A percentile compares a stretch with the other conserved stretches of the same genome.
These are phyloP conservation scores for Malus sylvestris DNA, from an alignment of 306 rosid species.

Conservation along the genomic window DNA sequence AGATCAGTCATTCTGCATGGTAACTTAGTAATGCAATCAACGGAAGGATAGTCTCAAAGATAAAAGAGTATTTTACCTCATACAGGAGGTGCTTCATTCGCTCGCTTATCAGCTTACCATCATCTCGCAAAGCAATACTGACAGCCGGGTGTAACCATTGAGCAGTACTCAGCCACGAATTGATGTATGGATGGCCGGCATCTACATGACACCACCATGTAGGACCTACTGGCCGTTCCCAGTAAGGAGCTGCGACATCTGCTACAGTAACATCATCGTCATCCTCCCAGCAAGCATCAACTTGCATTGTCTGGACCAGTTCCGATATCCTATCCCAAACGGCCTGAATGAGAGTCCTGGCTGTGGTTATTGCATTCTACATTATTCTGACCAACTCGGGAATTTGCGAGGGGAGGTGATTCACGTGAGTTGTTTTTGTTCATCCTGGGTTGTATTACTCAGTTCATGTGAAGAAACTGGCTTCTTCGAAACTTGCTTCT, in stretches of 20 bases:
- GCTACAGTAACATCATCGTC: conserved; percentile 41
- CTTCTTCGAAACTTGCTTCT: background rate
- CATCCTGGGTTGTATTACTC: background rate
- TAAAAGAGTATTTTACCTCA: conserved; percentile 7
- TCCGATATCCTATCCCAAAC: conserved; percentile 48
- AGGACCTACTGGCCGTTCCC: conserved; percentile 17
- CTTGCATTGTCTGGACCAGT: conserved; percentile 38
- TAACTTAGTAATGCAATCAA: too few species aligned
- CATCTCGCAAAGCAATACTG: conserved; percentile 23
- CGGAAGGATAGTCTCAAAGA: background rate
- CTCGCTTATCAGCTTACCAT: conserved; percentile 24
- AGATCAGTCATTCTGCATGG: background rate
- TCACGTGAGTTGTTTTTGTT: background rate
- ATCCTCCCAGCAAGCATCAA: conserved; percentile 34
- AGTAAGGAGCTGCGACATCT: conserved; percentile 13
- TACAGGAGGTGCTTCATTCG: conserved; percentile 23
- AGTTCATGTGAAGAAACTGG: conserved; percentile 13
- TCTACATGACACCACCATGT: conserved; percentile 33
- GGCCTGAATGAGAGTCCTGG: conserved; percentile 8
- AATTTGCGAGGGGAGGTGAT: too few species aligned
- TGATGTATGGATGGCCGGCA: conserved; percentile 17
- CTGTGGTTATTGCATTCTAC: background rate
- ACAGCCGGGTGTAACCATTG: conserved; percentile 26
- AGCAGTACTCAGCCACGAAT: conserved; percentile 21
- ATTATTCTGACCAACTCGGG: background rate